phyloP scores from a whole-genome alignment of 805 yeast species.

The Suhomyces xylopsoci region DNA sequence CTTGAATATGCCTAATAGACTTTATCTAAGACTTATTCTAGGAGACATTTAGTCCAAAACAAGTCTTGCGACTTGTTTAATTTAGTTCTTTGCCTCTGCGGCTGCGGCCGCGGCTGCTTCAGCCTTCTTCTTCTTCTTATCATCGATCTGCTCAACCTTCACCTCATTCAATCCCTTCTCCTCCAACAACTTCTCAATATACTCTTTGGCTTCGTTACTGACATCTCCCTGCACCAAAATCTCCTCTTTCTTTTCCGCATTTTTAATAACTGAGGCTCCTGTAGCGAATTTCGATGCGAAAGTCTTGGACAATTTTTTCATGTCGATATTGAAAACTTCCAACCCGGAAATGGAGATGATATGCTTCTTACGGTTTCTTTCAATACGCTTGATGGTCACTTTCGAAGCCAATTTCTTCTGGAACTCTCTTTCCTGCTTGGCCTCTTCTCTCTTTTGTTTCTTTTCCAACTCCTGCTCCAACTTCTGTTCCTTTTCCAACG shows the following conservation, averaged over 20 bases:
- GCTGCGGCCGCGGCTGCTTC: slow-evolving; percentile 5
- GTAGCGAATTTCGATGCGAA: slow-evolving; percentile 95
- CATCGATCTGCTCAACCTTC: slow-evolving; percentile 86
- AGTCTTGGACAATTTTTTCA: slow-evolving; percentile 87
- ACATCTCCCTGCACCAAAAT: slow-evolving; percentile 93
- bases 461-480: slow-evolving; percentile 79
- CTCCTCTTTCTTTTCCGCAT: slow-evolving; percentile 89
- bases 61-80: too few species aligned
- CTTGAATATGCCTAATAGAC: too few species aligned
- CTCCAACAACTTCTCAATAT: slow-evolving; percentile 63
- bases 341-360: slow-evolving; percentile 83
- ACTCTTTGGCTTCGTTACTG: slow-evolving; percentile 82
- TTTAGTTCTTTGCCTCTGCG: background rate
- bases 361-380: slow-evolving; percentile 84
- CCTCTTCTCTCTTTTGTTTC: slow-evolving; percentile 82
- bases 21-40: too few species aligned
- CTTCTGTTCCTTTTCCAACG: slow-evolving; percentile 76
- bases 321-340: slow-evolving; percentile 83
- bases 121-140: slow-evolving; percentile 63
- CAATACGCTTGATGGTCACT: slow-evolving; percentile 80
- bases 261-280: slow-evolving; percentile 89
- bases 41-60: too few species aligned
- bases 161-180: slow-evolving; percentile 82
- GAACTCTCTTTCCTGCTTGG: slow-evolving; percentile 78
- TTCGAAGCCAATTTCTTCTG: slow-evolving; percentile 77